Base-by-base conservation (phyloP, 371 early-diverging fungal species). In the Rhizopus arrhizus region DNA sequence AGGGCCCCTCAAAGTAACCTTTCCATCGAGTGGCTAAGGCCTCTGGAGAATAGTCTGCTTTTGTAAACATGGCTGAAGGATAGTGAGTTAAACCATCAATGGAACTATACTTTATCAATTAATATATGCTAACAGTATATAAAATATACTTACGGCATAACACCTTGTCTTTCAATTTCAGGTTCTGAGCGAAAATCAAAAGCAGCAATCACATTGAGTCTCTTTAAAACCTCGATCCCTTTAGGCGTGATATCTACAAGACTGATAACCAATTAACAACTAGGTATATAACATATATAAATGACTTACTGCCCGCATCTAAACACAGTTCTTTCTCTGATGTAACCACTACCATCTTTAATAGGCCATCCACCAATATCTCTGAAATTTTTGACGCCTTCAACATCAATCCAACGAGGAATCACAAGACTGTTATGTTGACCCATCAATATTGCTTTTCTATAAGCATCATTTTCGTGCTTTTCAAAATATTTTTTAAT, bases 41-140 rank as follows among this genome's bases (percentile, higher is more conserved):
- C n/a, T 78, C 81, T 35, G 88, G 88, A 0, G 84, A 84, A 65
- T 83, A 85, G 53, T 85, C 88, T 22, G 69, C 74, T 36, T 81
- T 77, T 9, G 73, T 71, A 58, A 87, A 86, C 41, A 85, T 77
- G 7, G 88, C 85, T 2, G 73, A 80, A 40, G 80, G 82, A 32
- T 77, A 76, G 6, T 81, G 69, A 12, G 58, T 68, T 13, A 76
- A 22, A 0, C 77, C 78, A 12, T 57, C 31, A 40, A 80, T 72
- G 4, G 47, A 66, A 34, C 80, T 80, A 46, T 3, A 0, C 47
- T 51, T 11, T 34, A 22, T n/a, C 3, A 60, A 33, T 31, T 32
- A 32, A 6, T 8, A 13, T 60, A 4, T 28, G 31, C 10, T 13
- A n/a, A 48, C 3, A 41, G n/a, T 46, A 35, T 51, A 4, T 35